Percentiles rank a stretch among this genome's conserved stretches.
These are phyloP conservation scores for Cucurbita ficifolia DNA, from an alignment of 306 rosid genomes.

Conservation along the genomic window DNA sequence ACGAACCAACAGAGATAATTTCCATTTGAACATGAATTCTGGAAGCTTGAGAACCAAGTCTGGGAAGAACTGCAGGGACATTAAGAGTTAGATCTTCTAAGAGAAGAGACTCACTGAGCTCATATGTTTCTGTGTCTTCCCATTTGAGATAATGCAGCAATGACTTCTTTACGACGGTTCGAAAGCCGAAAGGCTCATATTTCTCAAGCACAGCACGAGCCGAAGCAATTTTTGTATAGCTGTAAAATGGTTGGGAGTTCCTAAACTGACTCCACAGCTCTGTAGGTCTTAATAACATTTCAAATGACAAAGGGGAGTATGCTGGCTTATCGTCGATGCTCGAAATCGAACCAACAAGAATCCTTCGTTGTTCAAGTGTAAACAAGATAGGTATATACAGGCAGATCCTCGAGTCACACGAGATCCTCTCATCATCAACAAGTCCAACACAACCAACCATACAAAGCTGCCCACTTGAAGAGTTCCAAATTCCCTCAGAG, in stretches of 20 bases:
- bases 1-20: constrained; percentile 57
- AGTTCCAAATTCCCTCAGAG: constrained; percentile 83
- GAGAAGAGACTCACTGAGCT: constrained; percentile 54
- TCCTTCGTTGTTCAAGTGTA: constrained; percentile 58
- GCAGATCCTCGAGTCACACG: constrained; percentile 62
- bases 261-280: constrained; percentile 69
- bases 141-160: constrained; percentile 69
- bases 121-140: constrained; percentile 46
- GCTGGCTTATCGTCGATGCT: constrained; percentile 29
- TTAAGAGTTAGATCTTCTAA: constrained; percentile 77
- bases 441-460: constrained; percentile 80
- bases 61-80: constrained; percentile 29
- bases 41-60: constrained; percentile 17
- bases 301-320: constrained; percentile 65
- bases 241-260: constrained; percentile 45
- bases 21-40: constrained; percentile 50
- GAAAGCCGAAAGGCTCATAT: constrained; percentile 49
- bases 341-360: constrained; percentile 49
- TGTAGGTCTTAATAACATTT: constrained; percentile 43
- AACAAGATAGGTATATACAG: constrained; percentile 58
- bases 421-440: constrained; percentile 28
- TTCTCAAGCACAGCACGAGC: constrained; percentile 53
- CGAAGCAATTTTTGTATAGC: constrained; percentile 29
- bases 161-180: constrained; percentile 55
- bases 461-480: constrained; percentile 86